Conservation (phyloP, 352 stramenopile genomes). For the Pythium phragmiticola region DNA sequence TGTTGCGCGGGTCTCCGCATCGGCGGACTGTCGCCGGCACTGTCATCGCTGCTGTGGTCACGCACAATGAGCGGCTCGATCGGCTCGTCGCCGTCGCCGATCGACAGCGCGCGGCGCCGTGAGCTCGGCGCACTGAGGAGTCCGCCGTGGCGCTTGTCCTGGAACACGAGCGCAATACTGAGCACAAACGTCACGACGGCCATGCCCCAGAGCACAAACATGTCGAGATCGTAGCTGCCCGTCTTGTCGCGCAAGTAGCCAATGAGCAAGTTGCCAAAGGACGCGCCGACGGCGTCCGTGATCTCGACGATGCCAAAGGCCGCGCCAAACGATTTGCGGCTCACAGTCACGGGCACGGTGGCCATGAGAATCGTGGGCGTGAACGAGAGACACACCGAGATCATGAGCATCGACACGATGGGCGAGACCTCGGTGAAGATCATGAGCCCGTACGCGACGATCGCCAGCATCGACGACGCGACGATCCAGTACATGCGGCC, state of each 20-base stretch:
- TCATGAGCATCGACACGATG: conserved; percentile 84
- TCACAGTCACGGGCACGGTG: conserved; percentile 77
- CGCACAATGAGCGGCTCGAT: conserved; percentile 39
- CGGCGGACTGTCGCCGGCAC: conserved; percentile 9
- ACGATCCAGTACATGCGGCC: conserved; percentile 84
- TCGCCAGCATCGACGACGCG: conserved; percentile 59
- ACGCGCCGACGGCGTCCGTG: conserved; percentile 75
- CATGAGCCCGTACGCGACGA: conserved; percentile 82
- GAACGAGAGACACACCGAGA: conserved; percentile 84
- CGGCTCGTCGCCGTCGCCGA: conserved; percentile 57
- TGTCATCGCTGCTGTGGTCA: conserved; percentile 18
- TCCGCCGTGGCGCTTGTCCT: conserved; percentile 59
- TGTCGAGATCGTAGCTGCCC: conserved; percentile 78
- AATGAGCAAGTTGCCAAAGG: conserved; percentile 82
- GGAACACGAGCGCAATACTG: conserved; percentile 58
- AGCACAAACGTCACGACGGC: conserved; percentile 65
- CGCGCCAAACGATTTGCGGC: conserved; percentile 69
- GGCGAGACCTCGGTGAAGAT: conserved; percentile 79
- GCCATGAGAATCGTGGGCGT: conserved; percentile 89
- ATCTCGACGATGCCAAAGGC: conserved; percentile 90
- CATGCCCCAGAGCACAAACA: conserved; percentile 82
- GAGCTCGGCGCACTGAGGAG: conserved; percentile 55
- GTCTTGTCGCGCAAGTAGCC: conserved; percentile 82
- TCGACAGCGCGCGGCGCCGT: conserved; percentile 51
- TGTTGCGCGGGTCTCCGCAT: conserved; percentile 9